Evolutionary conservation across 495 filamentous ascomycete genomes (phyloP).

Genomic region (Opeltia flavorubescens): DNA sequence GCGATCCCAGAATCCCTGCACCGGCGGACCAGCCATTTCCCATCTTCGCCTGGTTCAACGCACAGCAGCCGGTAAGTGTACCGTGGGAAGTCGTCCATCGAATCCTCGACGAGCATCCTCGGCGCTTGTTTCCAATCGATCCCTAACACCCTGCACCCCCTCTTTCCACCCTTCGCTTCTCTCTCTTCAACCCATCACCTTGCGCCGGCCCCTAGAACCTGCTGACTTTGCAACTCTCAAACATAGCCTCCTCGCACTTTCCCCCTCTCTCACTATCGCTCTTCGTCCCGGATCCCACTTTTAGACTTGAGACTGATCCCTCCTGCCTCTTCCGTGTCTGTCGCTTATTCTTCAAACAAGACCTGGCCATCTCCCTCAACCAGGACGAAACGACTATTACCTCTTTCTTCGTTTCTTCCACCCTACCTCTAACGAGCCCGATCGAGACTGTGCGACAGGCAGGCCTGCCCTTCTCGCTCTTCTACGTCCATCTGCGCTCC

Average conservation of each 20-base stretch:
- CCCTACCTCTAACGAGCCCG: not conserved
- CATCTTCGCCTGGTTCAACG: too few relatives aligned
- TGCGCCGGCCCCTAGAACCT: not conserved
- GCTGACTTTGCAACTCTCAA: constrained; percentile 2
- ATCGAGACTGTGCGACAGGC: constrained; percentile 2
- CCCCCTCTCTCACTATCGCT: not conserved
- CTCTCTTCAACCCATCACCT: constrained; percentile 1
- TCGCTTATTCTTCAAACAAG: constrained; percentile 6
- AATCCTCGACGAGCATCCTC: constrained; percentile 1
- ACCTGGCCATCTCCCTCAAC: not conserved
- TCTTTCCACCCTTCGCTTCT: not conserved
- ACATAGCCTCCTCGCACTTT: constrained; percentile 2
- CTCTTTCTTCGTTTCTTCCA: not conserved
- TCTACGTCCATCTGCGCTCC: not conserved
- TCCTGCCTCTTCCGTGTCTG: not conserved
- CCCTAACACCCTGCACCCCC: not conserved
- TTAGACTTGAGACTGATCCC: constrained; percentile 1
- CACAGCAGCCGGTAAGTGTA: too few relatives aligned
- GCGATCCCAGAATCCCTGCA: not conserved
- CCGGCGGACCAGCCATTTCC: not conserved
- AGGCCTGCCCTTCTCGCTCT: constrained; percentile 3
- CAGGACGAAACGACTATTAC: not conserved
- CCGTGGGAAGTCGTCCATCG: too few relatives aligned
- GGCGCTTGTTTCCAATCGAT: constrained; percentile 5
- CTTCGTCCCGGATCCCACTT: not conserved